Conservation (phyloP, 2,329 filamentous ascomycete genomes). For the Sclerotinia borealis region DNA sequence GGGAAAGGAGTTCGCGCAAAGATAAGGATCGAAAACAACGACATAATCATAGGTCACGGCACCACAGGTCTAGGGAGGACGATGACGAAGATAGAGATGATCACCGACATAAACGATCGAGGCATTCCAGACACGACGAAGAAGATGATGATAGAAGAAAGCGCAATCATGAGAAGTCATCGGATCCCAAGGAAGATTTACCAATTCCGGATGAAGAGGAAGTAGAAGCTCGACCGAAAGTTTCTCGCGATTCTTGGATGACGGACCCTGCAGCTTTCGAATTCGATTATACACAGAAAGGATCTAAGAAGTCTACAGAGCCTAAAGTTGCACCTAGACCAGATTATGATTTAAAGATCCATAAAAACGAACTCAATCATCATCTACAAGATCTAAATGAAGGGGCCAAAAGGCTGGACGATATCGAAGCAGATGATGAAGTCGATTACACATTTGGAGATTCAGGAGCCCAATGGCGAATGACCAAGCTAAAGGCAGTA, state of each 20-base stretch:
- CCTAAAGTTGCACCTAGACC: constrained; percentile 23
- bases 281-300: constrained; percentile 72
- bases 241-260: constrained; percentile 88
- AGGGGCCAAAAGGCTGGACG: constrained; percentile 44
- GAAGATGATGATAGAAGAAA: constrained; percentile 31
- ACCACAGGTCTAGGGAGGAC: constrained; percentile 27
- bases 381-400: constrained; percentile 56
- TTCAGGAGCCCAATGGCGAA: constrained; percentile 84
- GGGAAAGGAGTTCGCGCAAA: constrained; percentile 43
- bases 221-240: constrained; percentile 20
- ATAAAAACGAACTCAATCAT: constrained; percentile 74
- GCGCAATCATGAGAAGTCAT: constrained; percentile 36
- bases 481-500: constrained; percentile 87
- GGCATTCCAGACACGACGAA: constrained; percentile 34
- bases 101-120: constrained; percentile 58
- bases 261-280: constrained; percentile 74
- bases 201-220: constrained; percentile 48
- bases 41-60: constrained; percentile 30
- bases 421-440: constrained; percentile 50
- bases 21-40: constrained; percentile 35
- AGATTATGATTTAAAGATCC: constrained; percentile 43
- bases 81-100: constrained; percentile 33
- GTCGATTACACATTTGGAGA: constrained; percentile 86
- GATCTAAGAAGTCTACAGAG: constrained; percentile 48
- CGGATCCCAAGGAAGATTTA: constrained; percentile 45